Base-by-base conservation (phyloP, 805 yeast genomes). In the Cyberlindnera mycetangii region DNA sequence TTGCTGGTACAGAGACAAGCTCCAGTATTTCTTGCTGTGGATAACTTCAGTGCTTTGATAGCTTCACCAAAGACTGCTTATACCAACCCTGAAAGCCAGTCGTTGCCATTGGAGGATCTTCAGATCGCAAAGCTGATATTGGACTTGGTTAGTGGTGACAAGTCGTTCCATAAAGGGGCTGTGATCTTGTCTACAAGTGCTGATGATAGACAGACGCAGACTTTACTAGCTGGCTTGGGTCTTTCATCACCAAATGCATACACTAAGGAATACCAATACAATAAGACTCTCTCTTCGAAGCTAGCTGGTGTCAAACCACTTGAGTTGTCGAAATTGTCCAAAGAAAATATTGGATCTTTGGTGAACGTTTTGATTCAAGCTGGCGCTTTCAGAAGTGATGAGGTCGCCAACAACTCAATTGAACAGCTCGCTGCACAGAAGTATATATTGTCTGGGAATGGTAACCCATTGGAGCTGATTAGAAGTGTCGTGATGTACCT, bases 11-110 rank as follows among this genome's bases (percentile, higher is more conserved):
- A 85, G 50, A 48, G 64, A 2, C 45, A 59, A 14, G 61, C 69
- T 31, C 90, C 92, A 5, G 83, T 84, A 9, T 68, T 77, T 40
- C 69, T 88, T 34, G 73, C 95, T 3, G 72, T 89, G 34, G 97
- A 89, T 62, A 81, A 85, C 58, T 73, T 88, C 58, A 81, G 87
- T 47, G 78, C 81, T 3, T 65, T 87, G 45, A 61, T 80, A 11
- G 75, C 80, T 31, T 56, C 66, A 24, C 72, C 85, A 7, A 64
- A 64, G 41, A 77, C 95, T 8, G 71, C 67, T 32, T 88, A 89
- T 67, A 74, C 76, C 54, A 75, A 81, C 57, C 63, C 73, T 1
- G 68, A 77, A 19, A 79, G 81, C 65, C 61, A 67, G 32, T 73
- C 73, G 9, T 75, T 89, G 44, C 78, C 78, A 53, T 71, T 81